Evolutionary conservation across 345 rosid species (phyloP), one percentile per base, ranked within the genome.

Genomic region (Eucalyptus cloeziana): DNA sequence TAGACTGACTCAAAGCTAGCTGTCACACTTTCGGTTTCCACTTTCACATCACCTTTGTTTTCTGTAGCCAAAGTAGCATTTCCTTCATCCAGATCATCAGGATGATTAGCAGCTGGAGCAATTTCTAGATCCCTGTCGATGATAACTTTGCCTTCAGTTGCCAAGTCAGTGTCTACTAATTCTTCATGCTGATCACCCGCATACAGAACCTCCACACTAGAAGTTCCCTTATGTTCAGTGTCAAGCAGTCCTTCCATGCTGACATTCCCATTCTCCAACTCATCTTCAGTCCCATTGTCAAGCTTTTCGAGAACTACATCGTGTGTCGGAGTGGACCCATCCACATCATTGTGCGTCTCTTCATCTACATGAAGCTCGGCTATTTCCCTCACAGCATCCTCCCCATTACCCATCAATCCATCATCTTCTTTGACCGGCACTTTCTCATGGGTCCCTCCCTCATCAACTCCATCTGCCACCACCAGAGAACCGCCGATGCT

Each of bases 401-500:
- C 89, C 50, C 67, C 86, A 12, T 51, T 49, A 89, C 22, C 58
- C 17, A 30, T 52, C 40, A 37, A 49, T 33, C 80, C 90, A 89
- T 58, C 60, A 86, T 58, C 86, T 30, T 58, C 43, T 24, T 90
- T 50, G 88, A 30, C 86, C 86, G 90, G 43, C 62, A 69, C 86
- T 37, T 64, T 92, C 88, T 51, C 50, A 86, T 3, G 10, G 60
- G 94, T 94, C 90, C 95, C 94, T 76, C 94, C 95, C 86, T 94
- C 92, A 33, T 90, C 93, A 87, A 91, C 91, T 88, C 87, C 91
- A 87, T 93, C 95, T 45, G 85, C 71, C n/a, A 80, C 71, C n/a
- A 80, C 89, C 56, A 54, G 93, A 90, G 60, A 89, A 64, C 87
- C 89, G 58, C 51, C 52, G 49, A 86, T 87, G 67, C 91, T 89